Evolutionary conservation across 1,284 basidiomycete species (phyloP), one percentile per base, ranked within the genome.

Genomic region (Fomitopsis pinicola): DNA sequence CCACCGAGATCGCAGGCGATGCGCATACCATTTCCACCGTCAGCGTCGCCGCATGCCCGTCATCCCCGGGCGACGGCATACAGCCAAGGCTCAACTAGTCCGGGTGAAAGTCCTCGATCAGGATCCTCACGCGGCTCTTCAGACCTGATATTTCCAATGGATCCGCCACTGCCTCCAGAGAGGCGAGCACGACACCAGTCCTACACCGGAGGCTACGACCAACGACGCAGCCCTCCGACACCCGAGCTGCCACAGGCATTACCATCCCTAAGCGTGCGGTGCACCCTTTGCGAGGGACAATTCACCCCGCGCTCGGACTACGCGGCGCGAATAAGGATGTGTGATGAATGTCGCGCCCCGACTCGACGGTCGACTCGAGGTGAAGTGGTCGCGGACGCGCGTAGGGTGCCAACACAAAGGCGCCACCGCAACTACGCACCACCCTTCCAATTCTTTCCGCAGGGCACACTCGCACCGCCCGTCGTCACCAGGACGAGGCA

Each of bases 141-240:
- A n/a, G 63, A 63, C 48, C 64, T 65, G 6, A 48, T 67, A 36
- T 67, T 65, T 55, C 36, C 61, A 7, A 64, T 67, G 63, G 66
- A 67, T 19, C 42, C 62, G 10, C 42, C 35, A 9, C 12, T 33
- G 35, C 35, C 35, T 26, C 33, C 52, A 19, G 52, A 19, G 35
- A 14, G 52, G 33, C 52, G 35, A 38, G 5, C 28, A 15, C 28
- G 26, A 12, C 12, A 33, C 5, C 35, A 38, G 19, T 15, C 35
- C 7, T 40, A 36, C 52, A 12, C 9, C 12, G 52, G 36, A 4
- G 52, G 52, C 9, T 28, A 53, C 35, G 6, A 30, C 5, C 33
- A 22, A 53, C 14, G 30, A 36, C 22, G 35, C n/a, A 30, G 10
- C 33, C 30, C 52, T 15, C 33, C 4, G 9, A 40, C 35, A 3